Base-by-base conservation (phyloP, 257 asterid genomes). In the Solanum chmielewskii region DNA sequence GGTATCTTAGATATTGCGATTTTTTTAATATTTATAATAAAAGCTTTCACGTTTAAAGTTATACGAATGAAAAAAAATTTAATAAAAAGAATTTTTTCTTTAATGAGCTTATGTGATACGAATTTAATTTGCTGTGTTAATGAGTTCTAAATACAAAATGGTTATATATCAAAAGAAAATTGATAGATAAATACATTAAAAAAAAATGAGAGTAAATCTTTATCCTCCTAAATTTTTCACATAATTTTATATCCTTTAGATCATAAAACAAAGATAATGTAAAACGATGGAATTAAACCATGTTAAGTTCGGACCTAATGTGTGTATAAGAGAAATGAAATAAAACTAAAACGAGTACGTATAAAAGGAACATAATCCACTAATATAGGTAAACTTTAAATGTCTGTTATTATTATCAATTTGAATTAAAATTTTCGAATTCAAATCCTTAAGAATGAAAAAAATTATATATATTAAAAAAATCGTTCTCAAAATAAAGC, bases 401-500 rank as follows among this genome's bases (percentile, higher is more conserved):
- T 1, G 44, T 62, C 15, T 2, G 3, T 59, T 21, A 21, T 2
- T 0, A 2, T 59, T 59, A 59, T 0, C 27, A 20, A 59, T 1
- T 20, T 20, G 25, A n/a, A 7, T 5, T n/a, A 64, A 1, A 64
- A n/a, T 11, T 64, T 1, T n/a, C 18, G 1, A 11, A 3, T 5
- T 64, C 33, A 11, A 23, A 23, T 1, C 2, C 7, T 62, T 23
- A 23, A 10, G 4, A 23, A n/a, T 64, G 16, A 2, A 64, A 62
- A 64, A 64, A 2, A 2, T 23, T 23, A 59, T 9, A 47, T 9
- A 64, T 64, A n/a, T 11, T 11, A 1, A 64, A 11, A 64, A 64
- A 0, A 0, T 11, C 9, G 0, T 0, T 11, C 9, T 5, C 8
- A 64, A 64, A 62, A n/a, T 62, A 1, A 6, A 11, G 5, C 16